Evolutionary conservation across 1,139 yeast species (phyloP), one percentile per base, ranked within the genome.

Genomic region (Pneumocystis canis): DNA sequence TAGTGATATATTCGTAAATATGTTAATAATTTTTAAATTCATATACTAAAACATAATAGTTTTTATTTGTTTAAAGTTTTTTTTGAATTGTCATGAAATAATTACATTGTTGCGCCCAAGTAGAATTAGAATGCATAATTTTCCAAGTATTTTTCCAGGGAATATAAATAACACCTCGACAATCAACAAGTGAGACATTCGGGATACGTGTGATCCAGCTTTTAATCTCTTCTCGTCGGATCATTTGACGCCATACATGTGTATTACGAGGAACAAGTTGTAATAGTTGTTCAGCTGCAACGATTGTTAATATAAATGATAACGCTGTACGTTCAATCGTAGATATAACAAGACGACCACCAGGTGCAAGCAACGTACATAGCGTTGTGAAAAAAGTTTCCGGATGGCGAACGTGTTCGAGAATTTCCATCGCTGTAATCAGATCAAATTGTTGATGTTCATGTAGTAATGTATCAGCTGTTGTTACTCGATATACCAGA

Each of bases 261-360:
- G 98, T 92, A 0, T 97, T 97, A 59, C 78, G 77, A 0, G 99
- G 99, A 2, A 92, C 98, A 60, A 92, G 83, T 54, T 79, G 74
- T 65, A 92, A 74, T 2, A 92, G 73, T 65, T 87, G 80, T 72
- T 92, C 98, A 2, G 92, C 99, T 81, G 88, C 80, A 68, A 88
- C 82, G 39, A 92, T 92, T 0, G 98, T 94, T 18, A 97, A 89
- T 71, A 92, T 83, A 87, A 95, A 90, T 59, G 96, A 84, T n/a
- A 89, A 76, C 58, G 83, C 78, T 67, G 94, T 96, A 67, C 97
- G 80, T 74, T 92, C 92, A 64, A 92, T 92, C 0, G 99, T 94
- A 39, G 96, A 89, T 65, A 90, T 71, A 70, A 92, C 89, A 58
- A 90, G 73, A 82, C 89, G 84, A 0, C 98, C 96, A 28, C 89